Evolutionary conservation across 2,329 filamentous ascomycete species (phyloP).

Genomic region (Coleophoma crateriformis): DNA sequence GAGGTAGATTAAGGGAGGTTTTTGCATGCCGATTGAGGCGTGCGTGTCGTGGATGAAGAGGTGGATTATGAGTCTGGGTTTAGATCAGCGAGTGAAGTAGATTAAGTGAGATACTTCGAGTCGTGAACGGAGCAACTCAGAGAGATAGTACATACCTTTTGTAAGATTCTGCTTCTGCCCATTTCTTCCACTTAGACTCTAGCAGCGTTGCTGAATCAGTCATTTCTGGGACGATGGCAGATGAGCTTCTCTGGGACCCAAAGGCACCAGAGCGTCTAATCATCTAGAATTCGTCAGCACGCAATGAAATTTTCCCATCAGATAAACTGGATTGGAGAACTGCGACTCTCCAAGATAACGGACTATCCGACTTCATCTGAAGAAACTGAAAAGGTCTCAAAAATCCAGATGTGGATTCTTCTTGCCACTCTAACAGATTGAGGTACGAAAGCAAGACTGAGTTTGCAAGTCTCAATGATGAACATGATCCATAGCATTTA

Average conservation of each 20-base stretch:
- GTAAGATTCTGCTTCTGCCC: slow-evolving; percentile 60
- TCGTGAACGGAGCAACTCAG: slow-evolving; percentile 4
- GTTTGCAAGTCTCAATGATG: no score
- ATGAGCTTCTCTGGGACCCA: slow-evolving; percentile 42
- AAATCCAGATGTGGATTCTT: no score
- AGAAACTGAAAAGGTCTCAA: no score
- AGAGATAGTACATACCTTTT: slow-evolving; percentile 41
- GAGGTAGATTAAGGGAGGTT: slow-evolving; percentile 61
- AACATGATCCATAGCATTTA: no score
- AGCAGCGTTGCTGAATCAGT: slow-evolving; percentile 51
- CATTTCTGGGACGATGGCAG: slow-evolving; percentile 43
- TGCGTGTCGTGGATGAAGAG: slow-evolving; percentile 62
- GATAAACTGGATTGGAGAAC: not conserved
- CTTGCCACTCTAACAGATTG: no score
- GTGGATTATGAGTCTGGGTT: slow-evolving; percentile 52
- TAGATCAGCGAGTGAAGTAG: slow-evolving; percentile 33
- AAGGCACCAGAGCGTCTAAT: slow-evolving; percentile 38
- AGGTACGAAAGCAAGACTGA: no score
- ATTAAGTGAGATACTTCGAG: slow-evolving; percentile 46
- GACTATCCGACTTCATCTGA: no score
- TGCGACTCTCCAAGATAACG: not conserved
- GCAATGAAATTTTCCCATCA: not conserved
- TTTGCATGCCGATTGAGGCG: slow-evolving; percentile 60
- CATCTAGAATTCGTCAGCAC: slow-evolving; percentile 29
- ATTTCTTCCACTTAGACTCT: slow-evolving; percentile 59